A percentile compares a stretch with the other conserved stretches of the same genome.
These are phyloP conservation scores for Psophocarpus tetragonolobus DNA, from an alignment of 306 rosid genomes.

Conservation along the genomic window DNA sequence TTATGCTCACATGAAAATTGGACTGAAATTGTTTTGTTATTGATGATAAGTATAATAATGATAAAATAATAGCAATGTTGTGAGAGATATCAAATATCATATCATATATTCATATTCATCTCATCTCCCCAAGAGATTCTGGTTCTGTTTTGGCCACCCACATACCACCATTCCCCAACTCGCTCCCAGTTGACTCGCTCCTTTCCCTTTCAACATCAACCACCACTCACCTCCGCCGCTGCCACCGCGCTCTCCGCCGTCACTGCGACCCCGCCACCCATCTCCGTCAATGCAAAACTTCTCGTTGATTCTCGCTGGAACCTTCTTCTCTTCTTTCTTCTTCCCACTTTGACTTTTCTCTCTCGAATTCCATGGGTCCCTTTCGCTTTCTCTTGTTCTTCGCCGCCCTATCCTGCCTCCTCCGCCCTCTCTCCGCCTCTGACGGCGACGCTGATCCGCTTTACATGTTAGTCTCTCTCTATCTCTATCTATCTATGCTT, in stretches of 20 bases:
- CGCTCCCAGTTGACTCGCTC: slow-evolving; percentile 44
- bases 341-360: slow-evolving; percentile 50
- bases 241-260: slow-evolving; percentile 13
- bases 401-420: slow-evolving; percentile 35
- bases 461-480: slow-evolving; percentile 53
- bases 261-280: slow-evolving; percentile 27
- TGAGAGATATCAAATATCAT: slow-evolving; percentile 27
- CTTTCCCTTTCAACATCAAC: slow-evolving; percentile 34
- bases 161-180: slow-evolving; percentile 1
- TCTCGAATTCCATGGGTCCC: slow-evolving; percentile 56
- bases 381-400: slow-evolving; percentile 47
- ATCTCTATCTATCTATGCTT: background rate
- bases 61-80: background rate
- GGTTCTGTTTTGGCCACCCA: slow-evolving; percentile 29
- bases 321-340: background rate
- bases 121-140: slow-evolving; percentile 51
- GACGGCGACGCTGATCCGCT: slow-evolving; percentile 83
- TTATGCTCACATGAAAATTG: background rate
- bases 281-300: slow-evolving; percentile 36
- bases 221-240: background rate
- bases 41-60: background rate
- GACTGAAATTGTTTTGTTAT: background rate
- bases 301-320: slow-evolving; percentile 46
- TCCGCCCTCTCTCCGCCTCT: slow-evolving; percentile 51
- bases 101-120: slow-evolving; percentile 14